These are phyloP conservation scores for Populus euphratica DNA, from an alignment of 345 rosid species.

Conservation along the genomic window DNA sequence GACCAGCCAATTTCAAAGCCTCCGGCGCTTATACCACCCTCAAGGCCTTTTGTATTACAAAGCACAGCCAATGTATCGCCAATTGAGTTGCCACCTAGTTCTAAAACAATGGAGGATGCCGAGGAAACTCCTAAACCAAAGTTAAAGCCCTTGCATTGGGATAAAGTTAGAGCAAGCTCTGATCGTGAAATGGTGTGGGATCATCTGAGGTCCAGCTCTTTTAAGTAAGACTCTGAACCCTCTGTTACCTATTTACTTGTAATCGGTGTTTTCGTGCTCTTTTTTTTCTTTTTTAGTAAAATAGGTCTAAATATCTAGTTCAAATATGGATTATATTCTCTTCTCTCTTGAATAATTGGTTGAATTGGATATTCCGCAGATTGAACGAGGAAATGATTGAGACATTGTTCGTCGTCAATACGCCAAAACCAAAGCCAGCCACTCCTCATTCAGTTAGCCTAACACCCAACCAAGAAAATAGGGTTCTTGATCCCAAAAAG, in stretches of 20 bases:
- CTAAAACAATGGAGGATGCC: constrained; percentile 28
- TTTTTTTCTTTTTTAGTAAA: not conserved
- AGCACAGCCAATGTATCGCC: constrained; percentile 35
- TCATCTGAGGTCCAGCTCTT: constrained; percentile 71
- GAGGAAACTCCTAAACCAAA: constrained; percentile 58
- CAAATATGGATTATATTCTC: not conserved
- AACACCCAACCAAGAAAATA: constrained; percentile 56
- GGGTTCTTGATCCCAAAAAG: constrained; percentile 92
- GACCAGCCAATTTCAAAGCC: constrained; percentile 47
- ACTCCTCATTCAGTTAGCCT: constrained; percentile 60
- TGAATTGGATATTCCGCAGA: constrained; percentile 41
- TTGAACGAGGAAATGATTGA: constrained; percentile 92
- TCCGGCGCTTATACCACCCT: constrained; percentile 56
- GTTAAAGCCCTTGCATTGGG: constrained; percentile 89
- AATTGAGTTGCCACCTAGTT: constrained; percentile 36
- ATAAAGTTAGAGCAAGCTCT: constrained; percentile 94
- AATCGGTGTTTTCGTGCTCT: not conserved
- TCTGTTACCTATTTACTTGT: not conserved
- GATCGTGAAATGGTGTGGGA: constrained; percentile 99
- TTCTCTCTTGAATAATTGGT: not conserved
- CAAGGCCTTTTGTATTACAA: constrained; percentile 61
- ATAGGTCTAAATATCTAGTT: not conserved
- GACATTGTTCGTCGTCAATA: constrained; percentile 63
- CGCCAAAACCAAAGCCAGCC: constrained; percentile 47
- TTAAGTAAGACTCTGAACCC: constrained; percentile 45